phyloP scores from a whole-genome alignment of 1,139 yeast species.

The Sugiyamaella castrensis region DNA sequence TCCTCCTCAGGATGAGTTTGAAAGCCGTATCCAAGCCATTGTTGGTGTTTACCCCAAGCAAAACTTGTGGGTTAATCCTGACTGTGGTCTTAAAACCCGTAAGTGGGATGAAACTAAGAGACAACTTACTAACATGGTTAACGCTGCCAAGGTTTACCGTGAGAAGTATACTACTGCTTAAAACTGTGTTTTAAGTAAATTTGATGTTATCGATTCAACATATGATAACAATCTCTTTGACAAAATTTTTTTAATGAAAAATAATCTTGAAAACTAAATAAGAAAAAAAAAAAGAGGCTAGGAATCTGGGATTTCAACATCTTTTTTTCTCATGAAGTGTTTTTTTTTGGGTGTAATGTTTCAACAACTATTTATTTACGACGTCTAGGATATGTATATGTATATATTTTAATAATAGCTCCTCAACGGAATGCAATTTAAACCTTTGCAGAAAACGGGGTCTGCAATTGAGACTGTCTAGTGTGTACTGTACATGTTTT shows the following conservation, averaged over 20 bases:
- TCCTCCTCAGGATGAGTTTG: conserved; percentile 95
- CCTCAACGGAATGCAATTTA: conserved; percentile 27
- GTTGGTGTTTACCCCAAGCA: conserved; percentile 95
- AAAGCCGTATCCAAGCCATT: conserved; percentile 89
- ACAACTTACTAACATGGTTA: conserved; percentile 92
- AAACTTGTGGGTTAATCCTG: conserved; percentile 99
- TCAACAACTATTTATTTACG: conserved; percentile 25
- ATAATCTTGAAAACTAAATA: background rate
- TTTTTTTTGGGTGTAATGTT: conserved; percentile 21
- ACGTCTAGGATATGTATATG: conserved; percentile 22
- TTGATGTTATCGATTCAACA: conserved; percentile 13
- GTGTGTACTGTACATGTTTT: too few species aligned
- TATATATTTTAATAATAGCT: conserved; percentile 15
- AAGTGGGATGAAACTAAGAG: conserved; percentile 87
- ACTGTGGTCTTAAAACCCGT: conserved; percentile 99
- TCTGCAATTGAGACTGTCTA: too few species aligned
- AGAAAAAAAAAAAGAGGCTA: conserved; percentile 9
- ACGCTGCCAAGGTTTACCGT: conserved; percentile 96
- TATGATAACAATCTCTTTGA: background rate
- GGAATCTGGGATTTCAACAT: conserved; percentile 30
- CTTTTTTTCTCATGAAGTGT: conserved; percentile 19
- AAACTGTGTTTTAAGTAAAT: conserved; percentile 8
- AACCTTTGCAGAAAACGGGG: too few species aligned
- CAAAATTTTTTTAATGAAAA: background rate
- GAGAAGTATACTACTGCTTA: conserved; percentile 36